phyloP scores from a whole-genome alignment of 805 yeast species.

The Suhomyces tanzawaensis region DNA sequence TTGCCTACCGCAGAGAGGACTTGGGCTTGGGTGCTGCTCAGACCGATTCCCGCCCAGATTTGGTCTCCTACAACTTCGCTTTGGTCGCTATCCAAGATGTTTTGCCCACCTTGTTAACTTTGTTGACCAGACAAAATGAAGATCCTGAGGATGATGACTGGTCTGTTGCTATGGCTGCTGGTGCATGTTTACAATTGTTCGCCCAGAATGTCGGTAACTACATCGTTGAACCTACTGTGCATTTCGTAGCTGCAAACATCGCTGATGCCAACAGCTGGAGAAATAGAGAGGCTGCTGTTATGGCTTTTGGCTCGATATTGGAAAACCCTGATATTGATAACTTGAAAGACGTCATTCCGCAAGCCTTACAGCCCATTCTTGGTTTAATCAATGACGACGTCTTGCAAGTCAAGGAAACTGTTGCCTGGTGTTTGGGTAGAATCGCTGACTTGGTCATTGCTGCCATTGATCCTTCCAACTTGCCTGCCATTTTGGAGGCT shows the following conservation, averaged over 20 bases:
- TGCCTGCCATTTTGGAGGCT: slow-evolving; percentile 72
- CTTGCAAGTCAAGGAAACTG: slow-evolving; percentile 91
- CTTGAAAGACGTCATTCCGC: slow-evolving; percentile 64
- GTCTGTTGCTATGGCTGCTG: slow-evolving; percentile 99
- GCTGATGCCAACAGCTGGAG: slow-evolving; percentile 60
- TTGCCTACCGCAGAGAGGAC: slow-evolving; percentile 65
- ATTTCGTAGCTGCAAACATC: slow-evolving; percentile 78
- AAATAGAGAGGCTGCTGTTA: slow-evolving; percentile 92
- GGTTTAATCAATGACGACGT: slow-evolving; percentile 68
- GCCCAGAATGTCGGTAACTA: slow-evolving; percentile 87
- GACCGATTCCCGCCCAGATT: slow-evolving; percentile 35
- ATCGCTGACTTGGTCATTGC: slow-evolving; percentile 84
- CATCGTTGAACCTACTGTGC: slow-evolving; percentile 80
- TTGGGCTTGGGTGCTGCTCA: slow-evolving; percentile 42
- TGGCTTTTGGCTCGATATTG: slow-evolving; percentile 97
- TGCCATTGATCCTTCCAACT: slow-evolving; percentile 66
- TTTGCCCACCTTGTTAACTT: slow-evolving; percentile 76
- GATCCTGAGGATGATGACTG: slow-evolving; percentile 95
- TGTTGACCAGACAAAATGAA: slow-evolving; percentile 86
- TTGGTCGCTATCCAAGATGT: slow-evolving; percentile 79
- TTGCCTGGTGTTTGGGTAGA: slow-evolving; percentile 97
- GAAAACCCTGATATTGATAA: slow-evolving; percentile 87
- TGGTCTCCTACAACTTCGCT: slow-evolving; percentile 75
- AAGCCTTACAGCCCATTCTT: slow-evolving; percentile 81
- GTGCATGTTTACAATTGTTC: slow-evolving; percentile 90